These are phyloP conservation scores for Tulasnella sp. DNA, from an alignment of 768 basidiomycete genomes.

Conservation along the genomic window DNA sequence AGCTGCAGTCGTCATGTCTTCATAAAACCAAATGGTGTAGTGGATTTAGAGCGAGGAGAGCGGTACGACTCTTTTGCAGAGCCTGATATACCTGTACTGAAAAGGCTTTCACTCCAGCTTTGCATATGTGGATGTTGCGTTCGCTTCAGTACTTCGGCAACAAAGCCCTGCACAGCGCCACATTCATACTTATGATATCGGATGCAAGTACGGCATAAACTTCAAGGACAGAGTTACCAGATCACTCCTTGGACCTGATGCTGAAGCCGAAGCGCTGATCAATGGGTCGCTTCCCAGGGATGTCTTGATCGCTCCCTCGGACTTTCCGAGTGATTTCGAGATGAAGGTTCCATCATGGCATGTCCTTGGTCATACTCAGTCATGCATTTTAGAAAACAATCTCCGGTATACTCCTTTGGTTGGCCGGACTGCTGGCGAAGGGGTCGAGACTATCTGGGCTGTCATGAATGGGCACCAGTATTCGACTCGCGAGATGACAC, in stretches of 20 bases:
- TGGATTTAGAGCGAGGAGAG: not conserved
- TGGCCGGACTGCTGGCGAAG: not conserved
- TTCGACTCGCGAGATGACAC: not conserved
- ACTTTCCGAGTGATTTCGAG: not conserved
- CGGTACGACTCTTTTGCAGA: not conserved
- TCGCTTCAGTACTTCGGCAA: not conserved
- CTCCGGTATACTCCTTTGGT: not conserved
- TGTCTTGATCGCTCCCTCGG: not conserved
- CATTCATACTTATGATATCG: not conserved
- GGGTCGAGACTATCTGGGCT: not conserved
- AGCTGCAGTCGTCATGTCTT: not conserved
- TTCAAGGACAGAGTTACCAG: not conserved
- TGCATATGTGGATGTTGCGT: not conserved
- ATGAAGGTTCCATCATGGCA: not conserved
- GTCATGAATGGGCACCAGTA: not conserved
- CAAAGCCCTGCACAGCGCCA: not conserved
- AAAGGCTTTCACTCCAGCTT: not conserved
- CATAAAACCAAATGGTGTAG: not conserved
- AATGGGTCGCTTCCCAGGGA: not conserved
- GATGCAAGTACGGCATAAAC: not conserved
- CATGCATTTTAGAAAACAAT: not conserved
- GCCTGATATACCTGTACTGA: not conserved
- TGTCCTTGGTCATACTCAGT: not conserved
- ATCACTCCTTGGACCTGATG: not conserved
- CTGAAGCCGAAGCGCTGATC: not conserved